Percentiles rank a stretch among this genome's conserved stretches.
These are phyloP conservation scores for Pisolithus orientalis DNA, from an alignment of 768 basidiomycete genomes.

Conservation along the genomic window DNA sequence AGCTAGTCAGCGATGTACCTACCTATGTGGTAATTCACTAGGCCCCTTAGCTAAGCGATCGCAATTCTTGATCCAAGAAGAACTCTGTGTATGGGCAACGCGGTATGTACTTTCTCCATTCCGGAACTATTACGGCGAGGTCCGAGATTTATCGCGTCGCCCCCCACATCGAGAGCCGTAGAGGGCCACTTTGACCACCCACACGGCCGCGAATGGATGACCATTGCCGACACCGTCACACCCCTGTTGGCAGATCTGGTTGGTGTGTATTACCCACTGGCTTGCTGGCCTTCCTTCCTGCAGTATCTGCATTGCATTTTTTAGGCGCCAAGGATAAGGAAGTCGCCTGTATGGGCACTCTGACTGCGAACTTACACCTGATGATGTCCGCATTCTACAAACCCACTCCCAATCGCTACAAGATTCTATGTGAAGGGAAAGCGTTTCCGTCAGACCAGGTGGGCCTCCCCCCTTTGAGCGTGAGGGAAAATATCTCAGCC, in stretches of 20 bases:
- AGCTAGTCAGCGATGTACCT: constrained; percentile 57
- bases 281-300: constrained; percentile 3
- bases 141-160: neutral
- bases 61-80: constrained; percentile 67
- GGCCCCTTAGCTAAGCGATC: constrained; percentile 77
- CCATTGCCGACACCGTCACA: constrained; percentile 64
- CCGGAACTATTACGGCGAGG: constrained; percentile 6
- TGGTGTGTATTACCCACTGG: constrained; percentile 43
- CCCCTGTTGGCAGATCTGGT: constrained; percentile 76
- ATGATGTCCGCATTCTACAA: constrained; percentile 94
- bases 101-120: constrained; percentile 35
- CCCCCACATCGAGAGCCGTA: constrained; percentile 54
- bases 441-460: constrained; percentile 98
- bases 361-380: constrained; percentile 93
- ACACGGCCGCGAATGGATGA: constrained; percentile 76
- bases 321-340: constrained; percentile 82
- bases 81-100: constrained; percentile 78
- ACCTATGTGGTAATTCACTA: constrained; percentile 95
- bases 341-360: constrained; percentile 91
- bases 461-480: constrained; percentile 19
- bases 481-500: constrained; percentile 9
- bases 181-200: constrained; percentile 89
- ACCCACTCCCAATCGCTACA: constrained; percentile 77
- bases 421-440: constrained; percentile 89
- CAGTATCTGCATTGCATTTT: constrained; percentile 17